These are phyloP conservation scores for Termitomyces sp. DNA, from an alignment of 768 basidiomycete species.

Conservation along the genomic window DNA sequence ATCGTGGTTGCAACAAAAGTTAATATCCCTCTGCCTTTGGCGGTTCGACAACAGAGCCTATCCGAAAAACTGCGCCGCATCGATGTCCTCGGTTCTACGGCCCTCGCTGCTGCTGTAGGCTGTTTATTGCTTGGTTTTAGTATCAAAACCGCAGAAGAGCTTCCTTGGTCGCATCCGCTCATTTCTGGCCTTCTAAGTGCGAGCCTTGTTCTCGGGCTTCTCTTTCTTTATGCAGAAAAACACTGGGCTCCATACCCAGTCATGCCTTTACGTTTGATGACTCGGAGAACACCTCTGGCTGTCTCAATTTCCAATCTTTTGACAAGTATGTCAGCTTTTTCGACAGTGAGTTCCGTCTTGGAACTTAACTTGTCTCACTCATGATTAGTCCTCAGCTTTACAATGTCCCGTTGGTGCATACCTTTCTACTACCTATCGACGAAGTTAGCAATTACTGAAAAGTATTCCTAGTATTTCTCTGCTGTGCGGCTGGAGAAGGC, in stretches of 20 bases:
- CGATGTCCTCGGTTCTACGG: constrained; percentile 80
- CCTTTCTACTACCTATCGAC: neutral
- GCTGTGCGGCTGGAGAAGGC: constrained; percentile 69
- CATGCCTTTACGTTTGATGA: constrained; percentile 80
- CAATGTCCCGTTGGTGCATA: constrained; percentile 72
- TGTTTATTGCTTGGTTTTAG: constrained; percentile 72
- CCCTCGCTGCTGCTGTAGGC: constrained; percentile 67
- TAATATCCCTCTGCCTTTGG: constrained; percentile 68
- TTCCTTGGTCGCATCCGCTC: constrained; percentile 69
- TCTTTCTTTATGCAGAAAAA: constrained; percentile 78
- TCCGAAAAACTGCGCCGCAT: constrained; percentile 70
- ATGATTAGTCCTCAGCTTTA: constrained; percentile 48
- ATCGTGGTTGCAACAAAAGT: constrained; percentile 70
- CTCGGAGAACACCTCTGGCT: constrained; percentile 73
- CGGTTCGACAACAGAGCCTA: constrained; percentile 51
- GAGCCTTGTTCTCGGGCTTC: constrained; percentile 45
- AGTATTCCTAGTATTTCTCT: constrained; percentile 65
- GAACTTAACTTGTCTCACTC: constrained; percentile 15
- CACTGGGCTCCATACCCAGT: constrained; percentile 78
- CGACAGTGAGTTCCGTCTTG: constrained; percentile 47
- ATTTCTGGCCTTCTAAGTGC: constrained; percentile 60
- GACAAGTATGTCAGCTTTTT: constrained; percentile 72
- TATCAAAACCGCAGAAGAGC: constrained; percentile 72
- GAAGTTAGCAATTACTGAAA: constrained; percentile 4
- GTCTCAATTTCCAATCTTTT: constrained; percentile 78